phyloP scores from a whole-genome alignment of 345 rosid genomes.

The Eucalyptus erythrocorys region DNA sequence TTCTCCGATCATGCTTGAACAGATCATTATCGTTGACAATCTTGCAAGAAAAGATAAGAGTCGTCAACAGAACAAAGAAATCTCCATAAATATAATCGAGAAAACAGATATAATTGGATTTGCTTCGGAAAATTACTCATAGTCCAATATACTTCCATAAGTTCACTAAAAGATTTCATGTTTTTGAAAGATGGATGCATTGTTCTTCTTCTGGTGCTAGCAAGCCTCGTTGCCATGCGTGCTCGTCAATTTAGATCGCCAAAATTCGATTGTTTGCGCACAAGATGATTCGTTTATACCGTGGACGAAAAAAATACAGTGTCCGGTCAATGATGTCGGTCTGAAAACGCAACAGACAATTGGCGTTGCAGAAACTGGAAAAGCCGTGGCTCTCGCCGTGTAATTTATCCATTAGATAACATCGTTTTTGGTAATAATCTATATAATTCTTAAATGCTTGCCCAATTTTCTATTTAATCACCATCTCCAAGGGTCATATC shows the following conservation, averaged over 20 bases:
- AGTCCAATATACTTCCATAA: background rate
- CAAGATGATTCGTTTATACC: background rate
- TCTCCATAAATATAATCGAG: background rate
- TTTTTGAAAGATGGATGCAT: background rate
- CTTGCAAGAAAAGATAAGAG: background rate
- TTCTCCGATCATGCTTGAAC: background rate
- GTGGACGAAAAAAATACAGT: background rate
- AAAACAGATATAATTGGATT: background rate
- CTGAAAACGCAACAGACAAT: background rate
- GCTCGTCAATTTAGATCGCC: background rate
- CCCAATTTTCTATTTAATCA: background rate
- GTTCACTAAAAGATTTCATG: background rate
- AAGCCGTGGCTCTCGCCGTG: background rate
- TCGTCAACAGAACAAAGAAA: background rate
- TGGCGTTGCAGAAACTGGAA: background rate
- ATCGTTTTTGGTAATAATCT: background rate
- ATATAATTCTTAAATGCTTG: background rate
- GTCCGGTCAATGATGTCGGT: background rate
- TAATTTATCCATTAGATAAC: background rate
- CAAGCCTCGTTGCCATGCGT: background rate
- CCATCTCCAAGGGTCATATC: background rate
- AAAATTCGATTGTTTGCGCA: background rate
- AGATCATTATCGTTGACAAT: background rate
- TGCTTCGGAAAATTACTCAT: background rate
- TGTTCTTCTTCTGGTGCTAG: background rate